These are phyloP conservation scores for Phoma sp. DNA, from an alignment of 2,329 filamentous ascomycete species.

Conservation along the genomic window DNA sequence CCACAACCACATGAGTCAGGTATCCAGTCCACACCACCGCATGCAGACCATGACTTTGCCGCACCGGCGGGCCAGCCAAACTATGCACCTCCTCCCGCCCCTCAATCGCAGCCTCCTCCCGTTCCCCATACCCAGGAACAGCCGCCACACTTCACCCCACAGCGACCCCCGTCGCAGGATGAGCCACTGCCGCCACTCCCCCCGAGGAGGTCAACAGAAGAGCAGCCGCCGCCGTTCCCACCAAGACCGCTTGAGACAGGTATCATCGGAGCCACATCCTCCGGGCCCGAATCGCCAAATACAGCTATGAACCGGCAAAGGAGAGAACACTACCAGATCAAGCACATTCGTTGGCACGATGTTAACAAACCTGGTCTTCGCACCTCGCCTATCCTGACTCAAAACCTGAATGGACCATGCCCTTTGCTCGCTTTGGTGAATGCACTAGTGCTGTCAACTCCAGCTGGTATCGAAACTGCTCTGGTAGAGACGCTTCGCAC, in stretches of 20 bases:
- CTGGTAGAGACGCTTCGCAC: slow-evolving; percentile 79
- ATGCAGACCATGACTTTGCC: background rate
- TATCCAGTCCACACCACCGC: background rate
- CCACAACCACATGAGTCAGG: background rate
- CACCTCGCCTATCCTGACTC: slow-evolving; percentile 85
- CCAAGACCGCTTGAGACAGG: slow-evolving; percentile 43
- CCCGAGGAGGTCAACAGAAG: slow-evolving; percentile 43
- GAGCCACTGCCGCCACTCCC: slow-evolving; percentile 44
- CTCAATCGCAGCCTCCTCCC: slow-evolving; percentile 14
- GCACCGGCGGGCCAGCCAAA: background rate
- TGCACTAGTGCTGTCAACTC: slow-evolving; percentile 83
- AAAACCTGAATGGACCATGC: slow-evolving; percentile 94
- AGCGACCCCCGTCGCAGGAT: slow-evolving; percentile 19
- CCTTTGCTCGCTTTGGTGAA: slow-evolving; percentile 93
- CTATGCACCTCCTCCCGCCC: slow-evolving; percentile 4
- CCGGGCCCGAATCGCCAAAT: slow-evolving; percentile 50
- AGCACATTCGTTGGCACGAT: slow-evolving; percentile 88
- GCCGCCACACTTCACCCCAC: slow-evolving; percentile 6
- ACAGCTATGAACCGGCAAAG: slow-evolving; percentile 55
- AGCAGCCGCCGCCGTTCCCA: slow-evolving; percentile 42
- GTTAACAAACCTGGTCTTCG: slow-evolving; percentile 66
- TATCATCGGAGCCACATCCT: slow-evolving; percentile 18
- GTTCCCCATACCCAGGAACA: background rate
- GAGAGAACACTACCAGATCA: slow-evolving; percentile 88
- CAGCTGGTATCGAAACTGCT: slow-evolving; percentile 69